A percentile compares a stretch with the other conserved stretches of the same genome.
These are phyloP conservation scores for Eleusine indica DNA, from an alignment of 176 grass and related monocot genomes.

Conservation along the genomic window DNA sequence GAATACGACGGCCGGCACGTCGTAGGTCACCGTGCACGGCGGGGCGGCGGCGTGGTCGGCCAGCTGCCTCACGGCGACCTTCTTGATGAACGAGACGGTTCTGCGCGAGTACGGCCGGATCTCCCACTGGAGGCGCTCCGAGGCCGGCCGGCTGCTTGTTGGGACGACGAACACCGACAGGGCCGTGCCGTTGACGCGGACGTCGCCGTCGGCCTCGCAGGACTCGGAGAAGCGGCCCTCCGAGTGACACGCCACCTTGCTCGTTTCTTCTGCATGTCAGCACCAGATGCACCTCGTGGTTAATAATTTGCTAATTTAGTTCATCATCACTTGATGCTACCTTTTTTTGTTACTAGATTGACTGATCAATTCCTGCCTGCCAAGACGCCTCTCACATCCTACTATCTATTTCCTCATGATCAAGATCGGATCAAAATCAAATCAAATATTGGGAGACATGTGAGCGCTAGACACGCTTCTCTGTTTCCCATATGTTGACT, in stretches of 20 bases:
- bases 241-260: constrained; percentile 38
- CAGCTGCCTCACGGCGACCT: constrained; percentile 50
- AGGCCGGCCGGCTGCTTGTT: neutral
- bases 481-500: neutral
- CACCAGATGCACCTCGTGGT: neutral
- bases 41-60: neutral
- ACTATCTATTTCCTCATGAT: neutral
- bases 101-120: constrained; percentile 61
- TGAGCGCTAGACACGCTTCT: neutral
- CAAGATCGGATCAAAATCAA: neutral
- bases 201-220: constrained; percentile 70
- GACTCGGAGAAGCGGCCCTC: constrained; percentile 53
- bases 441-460: neutral
- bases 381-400: neutral
- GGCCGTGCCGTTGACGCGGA: constrained; percentile 54
- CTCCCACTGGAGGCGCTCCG: constrained; percentile 49
- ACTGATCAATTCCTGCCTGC: neutral
- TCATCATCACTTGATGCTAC: too few relatives aligned
- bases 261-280: constrained; percentile 21
- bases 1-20: constrained; percentile 61
- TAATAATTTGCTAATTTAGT: too few relatives aligned
- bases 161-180: constrained; percentile 50
- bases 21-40: constrained; percentile 55
- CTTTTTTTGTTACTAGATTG: neutral
- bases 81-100: constrained; percentile 35